Evolutionary conservation across 2,329 filamentous ascomycete species (phyloP), one percentile per base, ranked within the genome.

Genomic region (Fusarium xyrophilum): DNA sequence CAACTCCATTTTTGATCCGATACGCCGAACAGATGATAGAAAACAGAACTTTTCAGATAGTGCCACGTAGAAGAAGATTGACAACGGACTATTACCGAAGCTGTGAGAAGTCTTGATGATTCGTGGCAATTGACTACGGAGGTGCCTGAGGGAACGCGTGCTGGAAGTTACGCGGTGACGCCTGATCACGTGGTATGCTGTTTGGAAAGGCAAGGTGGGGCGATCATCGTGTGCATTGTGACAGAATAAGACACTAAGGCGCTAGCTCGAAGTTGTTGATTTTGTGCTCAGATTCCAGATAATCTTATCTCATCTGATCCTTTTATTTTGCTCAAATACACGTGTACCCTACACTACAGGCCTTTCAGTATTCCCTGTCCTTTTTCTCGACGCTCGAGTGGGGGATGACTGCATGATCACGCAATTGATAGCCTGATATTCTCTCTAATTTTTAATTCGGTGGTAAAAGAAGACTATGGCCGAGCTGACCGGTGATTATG

Each of bases 191-290:
- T 63, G 60, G 21, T 1, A 5, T 2, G 3, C 7, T 7, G 5
- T 12, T 28, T 10, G 13, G 17, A 30, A 35, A 50, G 30, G 12
- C 1, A 4, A 1, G 13, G 30, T 27, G 30, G 30, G 17, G 44
- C 14, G 2, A 2, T 5, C 13, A 21, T 33, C 5, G 0, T 5
- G n/a, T n/a, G n/a, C n/a, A n/a, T 0, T 0, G 1, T 7, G 47
- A 51, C 23, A 51, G 19, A 51, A 39, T 17, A 15, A 4, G 0
- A n/a, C 17, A 6, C 14, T 50, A 50, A n/a, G 17, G 3, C 6
- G 2, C 46, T 50, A 50, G 17, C 46, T 25, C 1, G 0, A 1
- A 0, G 0, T 0, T 6, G 0, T 4, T 2, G 2, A 11, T 7
- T 0, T 9, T 11, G 0, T 25, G 12, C 3, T 11, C 0, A 4